Conservation (phyloP, 768 basidiomycete species). For the Suillus brevipes region DNA sequence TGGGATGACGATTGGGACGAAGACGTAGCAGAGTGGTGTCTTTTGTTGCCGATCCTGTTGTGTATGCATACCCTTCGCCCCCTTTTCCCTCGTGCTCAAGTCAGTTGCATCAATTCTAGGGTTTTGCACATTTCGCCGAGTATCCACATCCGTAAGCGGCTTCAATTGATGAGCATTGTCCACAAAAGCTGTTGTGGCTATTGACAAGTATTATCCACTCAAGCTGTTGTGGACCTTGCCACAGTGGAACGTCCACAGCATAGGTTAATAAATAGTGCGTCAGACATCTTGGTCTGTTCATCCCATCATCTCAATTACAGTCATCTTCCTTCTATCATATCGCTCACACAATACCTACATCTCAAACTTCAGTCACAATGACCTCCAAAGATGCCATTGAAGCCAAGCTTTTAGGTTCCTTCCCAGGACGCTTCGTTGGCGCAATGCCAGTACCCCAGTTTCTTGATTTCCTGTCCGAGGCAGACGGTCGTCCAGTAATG, state of each 20-base stretch:
- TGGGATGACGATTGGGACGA: slow-evolving; percentile 34
- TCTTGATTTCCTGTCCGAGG: not conserved
- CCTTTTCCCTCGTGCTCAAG: not conserved
- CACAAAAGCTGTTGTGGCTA: not conserved
- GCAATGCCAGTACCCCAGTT: not conserved
- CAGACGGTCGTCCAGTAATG: not conserved
- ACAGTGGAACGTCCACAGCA: not conserved
- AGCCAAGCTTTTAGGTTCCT: not conserved
- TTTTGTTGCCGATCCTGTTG: not conserved
- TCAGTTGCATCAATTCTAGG: not conserved
- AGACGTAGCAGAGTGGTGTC: slow-evolving; percentile 12
- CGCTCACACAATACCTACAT: not conserved
- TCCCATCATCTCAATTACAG: not conserved
- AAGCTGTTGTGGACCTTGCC: not conserved
- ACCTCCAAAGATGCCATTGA: not conserved
- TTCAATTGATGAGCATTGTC: not conserved
- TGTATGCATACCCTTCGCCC: not conserved
- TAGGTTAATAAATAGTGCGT: not conserved
- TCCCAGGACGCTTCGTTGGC: not conserved
- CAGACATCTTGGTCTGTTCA: not conserved
- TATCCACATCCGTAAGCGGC: not conserved
- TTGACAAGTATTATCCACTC: not conserved
- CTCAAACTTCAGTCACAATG: not conserved
- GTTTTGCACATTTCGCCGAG: not conserved
- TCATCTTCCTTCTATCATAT: not conserved